Evolutionary conservation across 257 asterid species (phyloP).

Genomic region (Penstemon davidsonii): DNA sequence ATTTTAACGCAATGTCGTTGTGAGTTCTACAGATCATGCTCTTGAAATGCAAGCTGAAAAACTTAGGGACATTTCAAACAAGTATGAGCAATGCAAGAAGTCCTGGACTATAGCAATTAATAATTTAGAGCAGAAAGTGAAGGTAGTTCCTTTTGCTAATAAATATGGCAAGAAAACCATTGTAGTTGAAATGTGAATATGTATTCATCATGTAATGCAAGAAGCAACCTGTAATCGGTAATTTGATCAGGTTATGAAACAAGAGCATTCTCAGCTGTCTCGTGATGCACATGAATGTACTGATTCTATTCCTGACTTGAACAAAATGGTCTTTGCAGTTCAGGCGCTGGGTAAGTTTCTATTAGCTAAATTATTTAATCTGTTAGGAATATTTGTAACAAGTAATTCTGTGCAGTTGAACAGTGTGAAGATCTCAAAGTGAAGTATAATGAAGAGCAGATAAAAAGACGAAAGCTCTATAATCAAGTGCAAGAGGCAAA

Average conservation of each 20-base stretch:
- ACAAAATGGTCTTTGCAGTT: slow-evolving; percentile 84
- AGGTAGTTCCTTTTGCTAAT: slow-evolving; percentile 47
- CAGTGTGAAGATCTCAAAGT: slow-evolving; percentile 93
- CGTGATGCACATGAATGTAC: slow-evolving; percentile 87
- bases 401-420: slow-evolving; percentile 57
- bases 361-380: slow-evolving; percentile 16
- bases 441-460: slow-evolving; percentile 91
- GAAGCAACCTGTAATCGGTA: slow-evolving; percentile 20
- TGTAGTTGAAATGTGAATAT: not conserved
- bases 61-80: slow-evolving; percentile 59
- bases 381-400: slow-evolving; percentile 15
- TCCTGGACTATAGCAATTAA: slow-evolving; percentile 62
- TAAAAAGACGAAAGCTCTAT: slow-evolving; percentile 79
- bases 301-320: slow-evolving; percentile 83
- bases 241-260: slow-evolving; percentile 68
- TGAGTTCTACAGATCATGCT: slow-evolving; percentile 55
- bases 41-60: slow-evolving; percentile 62
- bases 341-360: slow-evolving; percentile 78
- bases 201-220: slow-evolving; percentile 2
- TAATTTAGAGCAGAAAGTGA: slow-evolving; percentile 62
- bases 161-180: not conserved
- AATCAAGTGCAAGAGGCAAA: slow-evolving; percentile 94
- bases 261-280: slow-evolving; percentile 77
- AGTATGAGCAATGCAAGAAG: slow-evolving; percentile 62
- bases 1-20: not conserved